Percentiles rank a stretch among this genome's conserved stretches.
These are phyloP conservation scores for Pestalotiopsis fici DNA, from an alignment of 2,329 filamentous ascomycete species.

Conservation along the genomic window DNA sequence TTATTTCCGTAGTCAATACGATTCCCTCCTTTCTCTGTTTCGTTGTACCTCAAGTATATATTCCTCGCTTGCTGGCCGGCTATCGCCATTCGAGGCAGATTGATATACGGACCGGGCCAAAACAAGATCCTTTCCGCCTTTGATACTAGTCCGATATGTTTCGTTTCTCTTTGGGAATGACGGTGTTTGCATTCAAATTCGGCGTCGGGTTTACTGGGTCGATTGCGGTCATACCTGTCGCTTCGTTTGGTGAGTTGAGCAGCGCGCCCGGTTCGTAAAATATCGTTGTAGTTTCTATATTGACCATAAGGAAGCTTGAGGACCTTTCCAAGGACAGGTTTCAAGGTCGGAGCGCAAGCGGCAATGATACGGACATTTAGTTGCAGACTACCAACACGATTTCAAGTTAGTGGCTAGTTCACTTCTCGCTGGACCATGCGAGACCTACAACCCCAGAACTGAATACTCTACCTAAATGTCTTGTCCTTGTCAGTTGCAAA, in stretches of 20 bases:
- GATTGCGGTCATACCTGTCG: not conserved
- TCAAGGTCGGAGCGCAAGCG: constrained; percentile 5
- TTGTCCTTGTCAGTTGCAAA: constrained; percentile 30
- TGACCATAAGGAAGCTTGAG: not conserved
- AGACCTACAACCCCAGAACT: constrained; percentile 13
- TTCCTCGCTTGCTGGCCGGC: not conserved
- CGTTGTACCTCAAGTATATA: not conserved
- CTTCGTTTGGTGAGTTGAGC: not conserved
- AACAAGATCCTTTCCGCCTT: not conserved
- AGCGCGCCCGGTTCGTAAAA: not conserved
- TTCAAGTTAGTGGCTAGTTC: not conserved
- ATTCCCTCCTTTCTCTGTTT: not conserved
- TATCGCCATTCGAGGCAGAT: not conserved
- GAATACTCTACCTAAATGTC: constrained; percentile 28
- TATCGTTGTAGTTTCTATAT: constrained; percentile 1
- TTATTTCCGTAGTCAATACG: constrained; percentile 2
- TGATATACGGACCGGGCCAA: not conserved
- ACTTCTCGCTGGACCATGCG: no score
- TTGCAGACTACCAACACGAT: not conserved
- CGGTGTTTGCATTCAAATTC: not conserved
- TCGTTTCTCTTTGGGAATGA: not conserved
- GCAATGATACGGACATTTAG: constrained; percentile 9
- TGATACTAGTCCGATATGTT: constrained; percentile 2
- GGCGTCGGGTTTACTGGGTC: not conserved
- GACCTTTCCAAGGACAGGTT: not conserved